phyloP scores from a whole-genome alignment of 2,329 filamentous ascomycete species.

The Verticillium longisporum region DNA sequence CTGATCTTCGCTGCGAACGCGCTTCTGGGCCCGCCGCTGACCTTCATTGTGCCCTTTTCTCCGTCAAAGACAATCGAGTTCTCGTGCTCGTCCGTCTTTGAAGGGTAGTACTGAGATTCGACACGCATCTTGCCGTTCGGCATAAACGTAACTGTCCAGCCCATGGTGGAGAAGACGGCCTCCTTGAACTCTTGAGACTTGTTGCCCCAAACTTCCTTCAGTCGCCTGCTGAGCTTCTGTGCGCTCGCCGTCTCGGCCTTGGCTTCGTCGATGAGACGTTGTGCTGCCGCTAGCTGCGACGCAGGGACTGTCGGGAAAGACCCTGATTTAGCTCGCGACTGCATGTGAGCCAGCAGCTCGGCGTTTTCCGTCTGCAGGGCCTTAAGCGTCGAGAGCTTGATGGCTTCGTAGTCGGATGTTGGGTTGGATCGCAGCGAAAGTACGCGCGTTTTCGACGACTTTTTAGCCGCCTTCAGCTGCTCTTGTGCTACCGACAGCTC shows the following conservation, averaged over 20 bases:
- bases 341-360: conserved; percentile 69
- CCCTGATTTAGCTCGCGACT: conserved; percentile 25
- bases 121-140: conserved; percentile 96
- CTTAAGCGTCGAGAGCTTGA: conserved; percentile 74
- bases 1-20: conserved; percentile 79
- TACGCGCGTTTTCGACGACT: conserved; percentile 70
- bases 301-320: conserved; percentile 62
- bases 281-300: conserved; percentile 67
- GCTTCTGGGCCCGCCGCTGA: conserved; percentile 81
- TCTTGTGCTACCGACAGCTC: conserved; percentile 67
- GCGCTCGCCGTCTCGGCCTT: conserved; percentile 62
- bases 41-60: conserved; percentile 95
- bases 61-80: conserved; percentile 81
- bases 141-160: conserved; percentile 93
- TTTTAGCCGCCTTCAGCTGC: conserved; percentile 61
- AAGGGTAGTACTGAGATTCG: conserved; percentile 77
- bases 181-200: conserved; percentile 95
- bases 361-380: conserved; percentile 78
- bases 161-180: conserved; percentile 83
- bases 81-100: conserved; percentile 60
- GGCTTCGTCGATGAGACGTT: conserved; percentile 67
- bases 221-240: conserved; percentile 75
- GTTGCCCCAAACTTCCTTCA: conserved; percentile 87
- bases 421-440: conserved; percentile 88
- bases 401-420: conserved; percentile 74